phyloP scores from a whole-genome alignment of 1,139 yeast genomes.

The Sugiyamaella xylanicola region DNA sequence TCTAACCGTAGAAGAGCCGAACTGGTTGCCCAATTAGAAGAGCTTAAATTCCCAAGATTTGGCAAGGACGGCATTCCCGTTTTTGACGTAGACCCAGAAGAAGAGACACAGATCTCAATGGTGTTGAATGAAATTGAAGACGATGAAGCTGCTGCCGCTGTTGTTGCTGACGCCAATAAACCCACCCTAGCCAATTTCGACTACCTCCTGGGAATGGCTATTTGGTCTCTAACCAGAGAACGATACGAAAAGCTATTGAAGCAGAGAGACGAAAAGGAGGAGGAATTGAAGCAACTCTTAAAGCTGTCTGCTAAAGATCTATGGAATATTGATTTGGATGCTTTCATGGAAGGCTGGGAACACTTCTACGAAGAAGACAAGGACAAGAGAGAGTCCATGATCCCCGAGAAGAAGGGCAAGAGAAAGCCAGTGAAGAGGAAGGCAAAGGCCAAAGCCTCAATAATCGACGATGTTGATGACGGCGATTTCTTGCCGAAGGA shows the following conservation, averaged over 20 bases:
- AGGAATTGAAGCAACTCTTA: slow-evolving; percentile 67
- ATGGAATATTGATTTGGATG: slow-evolving; percentile 83
- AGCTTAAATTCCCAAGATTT: slow-evolving; percentile 72
- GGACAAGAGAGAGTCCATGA: slow-evolving; percentile 41
- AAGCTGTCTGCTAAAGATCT: slow-evolving; percentile 79
- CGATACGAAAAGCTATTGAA: slow-evolving; percentile 76
- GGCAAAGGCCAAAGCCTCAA: slow-evolving; percentile 6
- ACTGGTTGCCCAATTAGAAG: slow-evolving; percentile 64
- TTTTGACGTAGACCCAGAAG: slow-evolving; percentile 40
- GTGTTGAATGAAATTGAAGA: slow-evolving; percentile 37
- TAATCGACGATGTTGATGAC: background rate
- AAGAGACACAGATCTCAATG: slow-evolving; percentile 41
- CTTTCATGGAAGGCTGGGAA: slow-evolving; percentile 66
- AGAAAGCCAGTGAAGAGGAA: slow-evolving; percentile 25
- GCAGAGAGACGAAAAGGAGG: slow-evolving; percentile 73
- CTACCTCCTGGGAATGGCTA: slow-evolving; percentile 72
- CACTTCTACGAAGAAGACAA: slow-evolving; percentile 60
- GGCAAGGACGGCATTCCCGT: slow-evolving; percentile 66
- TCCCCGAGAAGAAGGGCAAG: slow-evolving; percentile 32
- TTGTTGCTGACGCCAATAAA: slow-evolving; percentile 43
- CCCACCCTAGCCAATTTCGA: slow-evolving; percentile 42
- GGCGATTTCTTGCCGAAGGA: slow-evolving; percentile 17
- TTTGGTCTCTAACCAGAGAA: slow-evolving; percentile 91
- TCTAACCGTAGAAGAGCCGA: slow-evolving; percentile 72
- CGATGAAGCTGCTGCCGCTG: slow-evolving; percentile 44